Base-by-base conservation (phyloP, 805 yeast species). In the Candida namnaoensis region DNA sequence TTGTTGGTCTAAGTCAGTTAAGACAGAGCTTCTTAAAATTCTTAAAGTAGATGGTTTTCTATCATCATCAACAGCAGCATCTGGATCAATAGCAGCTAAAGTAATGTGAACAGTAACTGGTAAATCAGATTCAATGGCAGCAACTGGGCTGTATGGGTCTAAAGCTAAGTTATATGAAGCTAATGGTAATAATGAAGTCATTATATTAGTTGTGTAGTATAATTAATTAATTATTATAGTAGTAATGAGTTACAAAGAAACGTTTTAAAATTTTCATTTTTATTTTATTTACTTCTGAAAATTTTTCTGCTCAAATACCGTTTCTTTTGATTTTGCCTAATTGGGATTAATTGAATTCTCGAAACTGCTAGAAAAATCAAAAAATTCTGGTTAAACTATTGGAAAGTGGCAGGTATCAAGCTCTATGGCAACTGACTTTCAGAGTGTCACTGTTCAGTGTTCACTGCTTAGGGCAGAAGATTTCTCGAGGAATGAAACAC, bases 81-180 rank as follows among this genome's bases (percentile, higher is more conserved):
- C 85, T 48, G 96, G 95, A 67, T 91, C 96, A 56, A 93, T 73
- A 46, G 99, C 95, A 48, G 96, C 99, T 76, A 91, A 75, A 41
- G 98, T 90, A 56, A 91, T 64, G 66, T 95, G 85, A 52, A 91
- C 79, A 47, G 97, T 82, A 51, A 86, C 84, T 40, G 97, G 96
- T 62, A 80, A 80, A 45, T 84, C 95, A 45, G 79, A 82, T 49
- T 82, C 86, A 58, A 86, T 78, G 45, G 96, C 95, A 40, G 88
- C 88, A 36, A 80, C 80, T 52, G 96, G 95, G 53, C 77, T 71
- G 60, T 83, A 93, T 53, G 99, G 99, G 64, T 75, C 72, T 49
- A 91, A 74, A 53, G 85, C 88, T 65, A 88, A 72, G 70, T 82
- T 82, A 71, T 80, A 90, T 15, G 96, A 80, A 50, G 95, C 82